A percentile compares a stretch with the other conserved stretches of the same genome.
phyloP scores from a whole-genome alignment of 371 early-diverging fungal species.

The Smittium mucronatum region DNA sequence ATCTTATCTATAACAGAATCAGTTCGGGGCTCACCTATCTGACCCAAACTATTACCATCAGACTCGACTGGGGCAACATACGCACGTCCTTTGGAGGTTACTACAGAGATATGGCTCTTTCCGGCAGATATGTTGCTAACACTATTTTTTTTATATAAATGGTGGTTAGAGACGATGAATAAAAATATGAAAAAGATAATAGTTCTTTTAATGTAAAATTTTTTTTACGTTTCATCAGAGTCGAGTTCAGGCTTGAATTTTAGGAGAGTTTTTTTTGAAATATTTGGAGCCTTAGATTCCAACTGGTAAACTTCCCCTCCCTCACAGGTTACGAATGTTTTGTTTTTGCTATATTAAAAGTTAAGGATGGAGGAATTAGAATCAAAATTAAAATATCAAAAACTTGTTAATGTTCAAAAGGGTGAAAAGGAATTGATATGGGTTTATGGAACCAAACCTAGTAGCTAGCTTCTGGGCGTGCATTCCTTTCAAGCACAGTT shows the following conservation, averaged over 20 bases:
- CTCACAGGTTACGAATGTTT: background rate
- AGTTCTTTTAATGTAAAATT: no score
- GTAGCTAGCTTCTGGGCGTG: constrained; percentile 17
- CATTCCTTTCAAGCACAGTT: constrained; percentile 15
- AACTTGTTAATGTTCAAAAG: background rate
- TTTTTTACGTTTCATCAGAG: background rate
- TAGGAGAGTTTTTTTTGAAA: background rate
- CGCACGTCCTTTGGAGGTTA: constrained; percentile 20
- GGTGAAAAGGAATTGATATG: background rate
- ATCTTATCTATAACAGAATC: background rate
- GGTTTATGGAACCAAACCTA: constrained; percentile 4
- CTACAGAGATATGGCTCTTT: constrained; percentile 21
- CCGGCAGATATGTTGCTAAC: constrained; percentile 26
- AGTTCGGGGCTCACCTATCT: constrained; percentile 16
- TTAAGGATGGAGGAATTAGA: no score
- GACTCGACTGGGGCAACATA: constrained; percentile 20
- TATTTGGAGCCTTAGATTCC: background rate
- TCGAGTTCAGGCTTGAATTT: background rate
- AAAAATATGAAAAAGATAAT: no score
- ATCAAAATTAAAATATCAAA: constrained; percentile 12
- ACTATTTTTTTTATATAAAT: background rate
- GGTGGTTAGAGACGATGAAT: no score
- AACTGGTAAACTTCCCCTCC: background rate
- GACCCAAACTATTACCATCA: constrained; percentile 18
- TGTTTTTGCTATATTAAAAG: background rate